Percentiles rank a stretch among this genome's conserved stretches.
Conservation (phyloP, 306 rosid genomes). For the Echinosophora koreensis region DNA sequence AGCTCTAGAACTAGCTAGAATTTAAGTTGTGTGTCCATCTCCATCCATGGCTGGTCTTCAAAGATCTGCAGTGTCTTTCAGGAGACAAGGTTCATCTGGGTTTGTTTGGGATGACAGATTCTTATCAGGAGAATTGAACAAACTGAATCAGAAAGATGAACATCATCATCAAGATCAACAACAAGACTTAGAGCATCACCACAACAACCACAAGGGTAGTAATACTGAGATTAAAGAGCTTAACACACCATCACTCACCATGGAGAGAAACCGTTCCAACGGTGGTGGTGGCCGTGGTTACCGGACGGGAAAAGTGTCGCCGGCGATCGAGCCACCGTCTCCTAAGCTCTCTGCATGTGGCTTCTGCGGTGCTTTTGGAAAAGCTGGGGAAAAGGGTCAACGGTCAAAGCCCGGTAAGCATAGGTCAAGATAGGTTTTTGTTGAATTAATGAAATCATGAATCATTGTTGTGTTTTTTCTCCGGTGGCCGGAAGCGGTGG, state of each 20-base stretch:
- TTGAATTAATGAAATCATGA: too few species aligned
- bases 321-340: constrained; percentile 87
- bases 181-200: constrained; percentile 4
- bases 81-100: constrained; percentile 93
- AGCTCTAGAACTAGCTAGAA: constrained; percentile 1
- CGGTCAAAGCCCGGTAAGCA: constrained; percentile 54
- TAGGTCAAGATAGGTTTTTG: constrained; percentile 51
- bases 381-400: constrained; percentile 49
- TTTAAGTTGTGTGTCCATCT: too few species aligned
- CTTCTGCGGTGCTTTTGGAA: constrained; percentile 65
- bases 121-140: constrained; percentile 62
- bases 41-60: constrained; percentile 76
- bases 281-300: constrained; percentile 67
- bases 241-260: constrained; percentile 42
- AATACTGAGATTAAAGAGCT: constrained; percentile 17
- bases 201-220: not conserved
- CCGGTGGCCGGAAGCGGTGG: constrained; percentile 17
- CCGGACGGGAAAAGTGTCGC: constrained; percentile 66
- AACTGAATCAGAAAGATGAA: constrained; percentile 9
- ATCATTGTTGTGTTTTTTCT: not conserved
- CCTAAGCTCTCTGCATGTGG: constrained; percentile 87
- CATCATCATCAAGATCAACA: not conserved
- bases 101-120: constrained; percentile 81
- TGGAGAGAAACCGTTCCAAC: constrained; percentile 69
- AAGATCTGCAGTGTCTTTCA: constrained; percentile 83